Evolutionary conservation across 768 basidiomycete genomes (phyloP), one percentile per base, ranked within the genome.

Genomic region (Tylopilus sp.): DNA sequence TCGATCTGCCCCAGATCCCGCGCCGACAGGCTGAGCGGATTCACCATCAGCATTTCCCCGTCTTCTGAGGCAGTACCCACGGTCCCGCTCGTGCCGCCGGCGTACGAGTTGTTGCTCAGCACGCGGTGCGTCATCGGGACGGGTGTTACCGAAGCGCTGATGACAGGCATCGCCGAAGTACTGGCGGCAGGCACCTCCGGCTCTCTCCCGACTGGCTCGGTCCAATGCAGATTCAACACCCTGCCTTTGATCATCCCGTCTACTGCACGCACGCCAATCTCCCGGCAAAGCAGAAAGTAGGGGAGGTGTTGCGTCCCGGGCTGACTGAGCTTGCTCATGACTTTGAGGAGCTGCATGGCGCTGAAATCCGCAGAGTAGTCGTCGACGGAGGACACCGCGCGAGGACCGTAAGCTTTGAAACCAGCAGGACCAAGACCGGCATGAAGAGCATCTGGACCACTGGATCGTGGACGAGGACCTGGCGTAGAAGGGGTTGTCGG

Each of bases 181-280:
- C n/a, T n/a, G n/a, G n/a, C n/a, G n/a, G n/a, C n/a, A n/a, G 28
- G 28, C 28, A 28, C 11, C 28, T 71, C 62, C 47, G 67, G 71
- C 62, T 86, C 85, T 57, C 70, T 75, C 43, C 82, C 80, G 22
- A 88, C 75, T 1, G 82, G 73, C 55, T 88, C 85, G 44, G 85
- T 87, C 88, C 88, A 90, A 46, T 87, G 75, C 57, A 90, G 64
- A 63, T 89, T 86, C 48, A 90, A 67, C 44, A 92, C 81, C 47
- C 83, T 77, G 1, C 83, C 87, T 53, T 83, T 82, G 42, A 93
- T 80, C 88, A 92, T 87, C 23, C 86, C 89, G 62, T 92, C 91
- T 8, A 92, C 87, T 5, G 87, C 86, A 9, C 81, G 76, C 41
- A 88, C 88, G 3, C 91, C 91, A n/a, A 92, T 70, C 66, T 92